Conservation (phyloP, 768 basidiomycete genomes). For the Tulasnella sp. region DNA sequence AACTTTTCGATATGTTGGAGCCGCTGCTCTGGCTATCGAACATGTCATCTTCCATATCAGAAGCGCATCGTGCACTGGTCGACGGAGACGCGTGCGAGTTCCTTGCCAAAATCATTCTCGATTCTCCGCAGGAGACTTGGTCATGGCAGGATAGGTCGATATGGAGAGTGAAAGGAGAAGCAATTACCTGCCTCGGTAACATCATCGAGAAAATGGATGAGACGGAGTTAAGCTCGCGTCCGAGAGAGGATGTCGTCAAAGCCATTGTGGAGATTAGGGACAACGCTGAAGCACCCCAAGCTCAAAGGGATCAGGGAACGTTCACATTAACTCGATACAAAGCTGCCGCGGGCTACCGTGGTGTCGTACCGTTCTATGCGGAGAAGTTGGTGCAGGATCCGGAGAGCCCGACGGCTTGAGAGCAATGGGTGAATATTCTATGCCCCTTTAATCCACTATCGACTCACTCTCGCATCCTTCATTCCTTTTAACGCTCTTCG, state of each 20-base stretch:
- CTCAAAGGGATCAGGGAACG: neutral
- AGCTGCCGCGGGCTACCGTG: neutral
- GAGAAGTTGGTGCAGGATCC: too few relatives aligned
- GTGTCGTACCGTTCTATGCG: too few relatives aligned
- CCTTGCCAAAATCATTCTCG: neutral
- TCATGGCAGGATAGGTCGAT: neutral
- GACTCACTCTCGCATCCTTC: too few relatives aligned
- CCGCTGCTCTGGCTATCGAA: neutral
- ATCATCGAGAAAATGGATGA: neutral
- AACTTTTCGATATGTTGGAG: neutral
- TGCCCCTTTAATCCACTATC: too few relatives aligned
- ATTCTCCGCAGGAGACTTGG: neutral
- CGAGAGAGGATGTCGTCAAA: neutral
- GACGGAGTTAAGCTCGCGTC: neutral
- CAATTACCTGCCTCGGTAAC: neutral
- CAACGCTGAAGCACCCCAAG: neutral
- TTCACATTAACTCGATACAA: neutral
- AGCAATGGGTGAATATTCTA: too few relatives aligned
- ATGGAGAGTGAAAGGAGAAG: neutral
- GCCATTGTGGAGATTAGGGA: neutral
- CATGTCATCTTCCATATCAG: neutral
- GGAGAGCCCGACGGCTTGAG: too few relatives aligned
- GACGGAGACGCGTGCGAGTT: neutral
- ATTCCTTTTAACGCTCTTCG: too few relatives aligned
- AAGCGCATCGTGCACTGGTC: neutral